These are phyloP conservation scores for Epichloe coenophiala DNA, from an alignment of 2,329 filamentous ascomycete genomes.

Conservation along the genomic window DNA sequence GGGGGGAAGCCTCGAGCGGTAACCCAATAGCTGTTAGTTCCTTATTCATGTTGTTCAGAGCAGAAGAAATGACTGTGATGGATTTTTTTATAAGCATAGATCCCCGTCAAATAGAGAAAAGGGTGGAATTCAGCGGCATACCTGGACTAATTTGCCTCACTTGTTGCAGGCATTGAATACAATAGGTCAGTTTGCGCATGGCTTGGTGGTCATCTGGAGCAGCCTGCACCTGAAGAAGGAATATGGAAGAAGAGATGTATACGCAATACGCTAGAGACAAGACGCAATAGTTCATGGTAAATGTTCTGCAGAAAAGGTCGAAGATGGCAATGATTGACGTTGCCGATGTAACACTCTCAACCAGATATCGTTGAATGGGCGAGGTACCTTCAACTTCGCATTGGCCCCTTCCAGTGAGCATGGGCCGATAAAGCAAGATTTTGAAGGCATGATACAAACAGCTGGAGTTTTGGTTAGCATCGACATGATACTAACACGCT, in stretches of 20 bases:
- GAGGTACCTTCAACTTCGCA: slow-evolving; percentile 18
- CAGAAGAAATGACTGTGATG: slow-evolving; percentile 35
- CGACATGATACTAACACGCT: background rate
- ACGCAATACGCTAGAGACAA: slow-evolving; percentile 46
- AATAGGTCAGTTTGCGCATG: slow-evolving; percentile 39
- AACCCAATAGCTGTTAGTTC: slow-evolving; percentile 20
- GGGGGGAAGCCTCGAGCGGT: background rate
- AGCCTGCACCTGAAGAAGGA: slow-evolving; percentile 45
- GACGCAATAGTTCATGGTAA: slow-evolving; percentile 42
- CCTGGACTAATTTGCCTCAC: slow-evolving; percentile 39
- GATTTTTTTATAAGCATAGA: background rate
- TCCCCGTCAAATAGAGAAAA: background rate
- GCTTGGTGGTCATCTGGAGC: slow-evolving; percentile 38
- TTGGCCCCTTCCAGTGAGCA: slow-evolving; percentile 26
- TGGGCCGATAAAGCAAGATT: slow-evolving; percentile 44
- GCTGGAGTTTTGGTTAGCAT: slow-evolving; percentile 19
- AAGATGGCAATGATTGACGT: slow-evolving; percentile 48
- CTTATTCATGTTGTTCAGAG: slow-evolving; percentile 33
- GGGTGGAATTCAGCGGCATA: slow-evolving; percentile 12
- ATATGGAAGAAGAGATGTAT: slow-evolving; percentile 48
- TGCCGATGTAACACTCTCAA: slow-evolving; percentile 44
- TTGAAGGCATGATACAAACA: slow-evolving; percentile 47
- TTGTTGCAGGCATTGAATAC: slow-evolving; percentile 37
- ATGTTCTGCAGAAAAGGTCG: slow-evolving; percentile 44
- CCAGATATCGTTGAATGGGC: slow-evolving; percentile 33